Evolutionary conservation across 2,329 filamentous ascomycete genomes (phyloP), one percentile per base, ranked within the genome.

Genomic region (Cladosporium velox): DNA sequence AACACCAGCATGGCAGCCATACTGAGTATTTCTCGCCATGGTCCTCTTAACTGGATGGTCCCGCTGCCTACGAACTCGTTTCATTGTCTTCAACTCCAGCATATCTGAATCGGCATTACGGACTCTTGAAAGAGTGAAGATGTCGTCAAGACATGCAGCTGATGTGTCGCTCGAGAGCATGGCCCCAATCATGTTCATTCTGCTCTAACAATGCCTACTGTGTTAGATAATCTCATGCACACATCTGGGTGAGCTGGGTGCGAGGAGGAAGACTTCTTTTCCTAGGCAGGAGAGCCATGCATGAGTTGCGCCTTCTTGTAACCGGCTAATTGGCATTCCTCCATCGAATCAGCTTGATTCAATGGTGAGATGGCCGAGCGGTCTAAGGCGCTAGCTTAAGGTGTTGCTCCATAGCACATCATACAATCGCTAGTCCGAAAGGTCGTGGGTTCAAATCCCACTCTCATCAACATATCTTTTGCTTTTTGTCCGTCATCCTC

Each of bases 381-480:
- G 61, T 64, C 61, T 64, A 64, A 64, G 61, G 61, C 61, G 61
- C 61, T 57, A 64, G 61, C 61, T 64, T 64, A 64, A 64, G 61
- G 61, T 47, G 11, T 15, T 57, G 30, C 32, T 26, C 34, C 26
- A 21, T 24, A 38, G 26, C 21, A 47, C 51, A 64, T 38, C 65
- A 26, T 6, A 26, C 26, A 57, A 63, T 66, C 72, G 71, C 69
- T 73, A 68, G 72, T 73, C 71, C 72, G 71, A 64, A 64, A 64
- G 61, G 61, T 51, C 61, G 61, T 64, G 61, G 61, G 51, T 64
- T 64, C 61, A 54, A 57, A 64, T 57, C 61, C 51, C 61, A 64
- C 61, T 64, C 61, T 64, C 61, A 64, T 64, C 61, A 64, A 57
- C 35, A 64, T 64, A 47, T 57, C 35, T 64, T 64, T 64, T 64